Evolutionary conservation across 495 filamentous ascomycete genomes (phyloP).

Genomic region (Penicillium waksmanii): DNA sequence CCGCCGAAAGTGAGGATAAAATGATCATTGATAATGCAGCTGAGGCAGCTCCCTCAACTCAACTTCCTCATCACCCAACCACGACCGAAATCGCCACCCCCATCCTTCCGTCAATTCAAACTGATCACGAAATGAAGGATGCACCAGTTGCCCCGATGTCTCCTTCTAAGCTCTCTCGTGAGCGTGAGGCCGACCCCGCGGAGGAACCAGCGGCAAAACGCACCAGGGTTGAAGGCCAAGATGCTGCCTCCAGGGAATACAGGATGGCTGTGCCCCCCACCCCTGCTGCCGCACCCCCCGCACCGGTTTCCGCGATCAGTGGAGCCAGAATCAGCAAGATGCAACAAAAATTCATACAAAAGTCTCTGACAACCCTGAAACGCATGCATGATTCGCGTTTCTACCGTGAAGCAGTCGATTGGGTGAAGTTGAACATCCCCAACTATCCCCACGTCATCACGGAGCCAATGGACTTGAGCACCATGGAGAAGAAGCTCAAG

Average conservation of each 20-base stretch:
- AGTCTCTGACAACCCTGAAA: constrained; percentile 69
- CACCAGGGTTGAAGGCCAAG: constrained; percentile 62
- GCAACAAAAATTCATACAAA: constrained; percentile 60
- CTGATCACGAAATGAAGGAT: constrained; percentile 48
- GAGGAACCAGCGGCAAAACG: constrained; percentile 82
- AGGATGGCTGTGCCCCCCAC: neutral
- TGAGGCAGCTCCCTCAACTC: constrained; percentile 22
- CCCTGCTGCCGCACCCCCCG: constrained; percentile 13
- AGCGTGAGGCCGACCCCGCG: constrained; percentile 68
- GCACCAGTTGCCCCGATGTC: constrained; percentile 43
- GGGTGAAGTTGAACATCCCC: constrained; percentile 66
- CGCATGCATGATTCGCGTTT: constrained; percentile 74
- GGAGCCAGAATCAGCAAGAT: constrained; percentile 48
- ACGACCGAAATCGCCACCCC: constrained; percentile 16
- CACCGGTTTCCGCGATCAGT: constrained; percentile 30
- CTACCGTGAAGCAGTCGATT: constrained; percentile 78
- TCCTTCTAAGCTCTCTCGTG: constrained; percentile 64
- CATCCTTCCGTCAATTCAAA: constrained; percentile 22
- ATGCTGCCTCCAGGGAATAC: neutral
- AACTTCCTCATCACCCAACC: constrained; percentile 42
- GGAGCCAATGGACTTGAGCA: constrained; percentile 79
- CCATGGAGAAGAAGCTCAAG: constrained; percentile 81
- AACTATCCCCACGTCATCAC: constrained; percentile 72
- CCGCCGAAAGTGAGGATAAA: constrained; percentile 18
- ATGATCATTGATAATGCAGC: constrained; percentile 25